phyloP scores from a whole-genome alignment of 2,329 filamentous ascomycete species.

The Sordariomycetes sp. region DNA sequence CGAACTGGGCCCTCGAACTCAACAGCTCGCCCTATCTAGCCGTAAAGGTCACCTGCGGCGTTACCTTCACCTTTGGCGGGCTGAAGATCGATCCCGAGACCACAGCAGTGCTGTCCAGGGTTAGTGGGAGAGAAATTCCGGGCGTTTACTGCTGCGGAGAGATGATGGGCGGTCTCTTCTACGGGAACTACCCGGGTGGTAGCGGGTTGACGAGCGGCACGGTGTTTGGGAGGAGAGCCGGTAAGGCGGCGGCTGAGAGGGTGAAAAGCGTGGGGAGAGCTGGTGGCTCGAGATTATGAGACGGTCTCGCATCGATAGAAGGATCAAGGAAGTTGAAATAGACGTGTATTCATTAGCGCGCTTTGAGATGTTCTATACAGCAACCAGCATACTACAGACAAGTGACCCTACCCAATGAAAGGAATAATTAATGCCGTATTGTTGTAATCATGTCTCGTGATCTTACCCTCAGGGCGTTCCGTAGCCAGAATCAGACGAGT shows the following conservation, averaged over 20 bases:
- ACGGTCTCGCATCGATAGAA: too few species aligned
- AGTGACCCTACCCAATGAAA: too few species aligned
- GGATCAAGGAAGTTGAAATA: too few species aligned
- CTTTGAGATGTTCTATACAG: too few species aligned
- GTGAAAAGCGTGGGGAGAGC: too few species aligned
- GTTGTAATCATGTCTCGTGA: background rate
- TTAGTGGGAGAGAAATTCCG: slow-evolving; percentile 33
- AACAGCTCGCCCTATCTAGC: slow-evolving; percentile 50
- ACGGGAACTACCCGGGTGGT: slow-evolving; percentile 54
- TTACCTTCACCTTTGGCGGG: slow-evolving; percentile 63
- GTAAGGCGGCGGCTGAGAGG: slow-evolving; percentile 22
- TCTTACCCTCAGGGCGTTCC: slow-evolving; percentile 5
- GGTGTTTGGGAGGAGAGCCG: slow-evolving; percentile 37
- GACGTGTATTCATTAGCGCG: too few species aligned
- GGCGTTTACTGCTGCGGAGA: slow-evolving; percentile 55
- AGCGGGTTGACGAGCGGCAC: slow-evolving; percentile 52
- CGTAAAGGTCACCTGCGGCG: slow-evolving; percentile 54
- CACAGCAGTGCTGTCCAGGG: slow-evolving; percentile 38
- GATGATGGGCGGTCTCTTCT: slow-evolving; percentile 58
- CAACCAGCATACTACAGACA: too few species aligned
- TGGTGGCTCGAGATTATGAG: too few species aligned
- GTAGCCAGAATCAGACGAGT: slow-evolving; percentile 4
- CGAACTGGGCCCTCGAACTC: slow-evolving; percentile 57
- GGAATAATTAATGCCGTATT: too few species aligned
- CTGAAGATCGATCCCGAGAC: slow-evolving; percentile 46